These are phyloP conservation scores for Boletus rubroflammeus DNA, from an alignment of 768 basidiomycete species.

Conservation along the genomic window DNA sequence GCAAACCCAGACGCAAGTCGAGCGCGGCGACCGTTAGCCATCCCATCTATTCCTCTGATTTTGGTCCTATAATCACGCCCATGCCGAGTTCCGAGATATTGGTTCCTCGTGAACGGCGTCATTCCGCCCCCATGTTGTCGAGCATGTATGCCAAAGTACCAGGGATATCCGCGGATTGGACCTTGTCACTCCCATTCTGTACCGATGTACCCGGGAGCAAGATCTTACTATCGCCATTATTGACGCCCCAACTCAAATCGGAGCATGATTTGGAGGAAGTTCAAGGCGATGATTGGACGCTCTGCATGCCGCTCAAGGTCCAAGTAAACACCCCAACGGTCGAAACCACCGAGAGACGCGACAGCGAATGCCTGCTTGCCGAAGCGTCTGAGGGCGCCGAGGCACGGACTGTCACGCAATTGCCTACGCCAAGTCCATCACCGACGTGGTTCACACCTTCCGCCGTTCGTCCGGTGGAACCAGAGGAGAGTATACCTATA, in stretches of 20 bases:
- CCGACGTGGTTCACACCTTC: constrained; percentile 17
- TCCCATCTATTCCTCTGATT: neutral
- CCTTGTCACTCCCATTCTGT: constrained; percentile 29
- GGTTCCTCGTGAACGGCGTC: constrained; percentile 29
- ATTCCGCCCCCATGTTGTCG: constrained; percentile 29
- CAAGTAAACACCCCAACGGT: neutral
- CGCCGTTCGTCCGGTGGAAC: constrained; percentile 1
- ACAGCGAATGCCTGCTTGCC: constrained; percentile 1
- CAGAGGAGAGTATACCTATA: neutral
- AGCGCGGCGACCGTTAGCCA: constrained; percentile 18
- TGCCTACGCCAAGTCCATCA: constrained; percentile 30
- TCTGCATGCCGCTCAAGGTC: constrained; percentile 31
- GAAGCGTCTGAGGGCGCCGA: constrained; percentile 1
- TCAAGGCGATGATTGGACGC: constrained; percentile 28
- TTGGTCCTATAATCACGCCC: neutral
- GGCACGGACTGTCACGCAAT: constrained; percentile 4
- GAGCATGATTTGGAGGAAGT: constrained; percentile 7
- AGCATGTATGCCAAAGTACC: neutral
- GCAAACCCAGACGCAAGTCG: constrained; percentile 26
- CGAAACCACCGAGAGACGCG: neutral
- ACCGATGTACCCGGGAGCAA: constrained; percentile 26
- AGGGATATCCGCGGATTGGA: constrained; percentile 23
- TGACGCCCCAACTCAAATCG: neutral
- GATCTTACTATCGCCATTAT: constrained; percentile 6
- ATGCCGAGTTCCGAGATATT: constrained; percentile 16